Conservation (phyloP, 768 basidiomycete species). For the Rhodocollybia butyracea region DNA sequence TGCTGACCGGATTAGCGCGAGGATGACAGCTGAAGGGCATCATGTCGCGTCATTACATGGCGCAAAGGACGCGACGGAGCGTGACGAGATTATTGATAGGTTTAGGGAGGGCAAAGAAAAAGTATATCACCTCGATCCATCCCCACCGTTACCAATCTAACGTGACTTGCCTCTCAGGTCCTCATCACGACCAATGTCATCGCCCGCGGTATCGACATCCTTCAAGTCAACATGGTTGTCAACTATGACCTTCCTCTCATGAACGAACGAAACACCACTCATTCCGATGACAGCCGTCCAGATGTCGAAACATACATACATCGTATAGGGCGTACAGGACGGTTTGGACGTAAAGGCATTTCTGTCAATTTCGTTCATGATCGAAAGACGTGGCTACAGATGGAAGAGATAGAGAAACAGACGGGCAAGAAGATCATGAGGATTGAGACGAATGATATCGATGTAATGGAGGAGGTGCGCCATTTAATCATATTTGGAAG, state of each 20-base stretch:
- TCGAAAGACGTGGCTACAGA: slow-evolving; percentile 80
- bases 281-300: slow-evolving; percentile 52
- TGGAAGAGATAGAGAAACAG: slow-evolving; percentile 83
- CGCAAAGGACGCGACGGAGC: slow-evolving; percentile 84
- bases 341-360: slow-evolving; percentile 95
- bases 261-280: slow-evolving; percentile 58
- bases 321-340: slow-evolving; percentile 95
- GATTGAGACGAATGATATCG: slow-evolving; percentile 87
- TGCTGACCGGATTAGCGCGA: slow-evolving; percentile 85
- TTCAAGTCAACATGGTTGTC: slow-evolving; percentile 99
- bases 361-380: slow-evolving; percentile 98
- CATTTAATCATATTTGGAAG: slow-evolving; percentile 4
- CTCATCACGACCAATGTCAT: slow-evolving; percentile 99
- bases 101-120: slow-evolving; percentile 97
- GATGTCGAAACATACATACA: slow-evolving; percentile 98
- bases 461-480: slow-evolving; percentile 90
- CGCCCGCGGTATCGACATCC: slow-evolving; percentile 96
- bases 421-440: slow-evolving; percentile 77
- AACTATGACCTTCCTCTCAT: slow-evolving; percentile 94
- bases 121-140: slow-evolving; percentile 35
- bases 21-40: slow-evolving; percentile 93
- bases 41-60: slow-evolving; percentile 96
- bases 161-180: slow-evolving; percentile 28
- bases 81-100: slow-evolving; percentile 89
- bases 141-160: no score